Evolutionary conservation across 768 basidiomycete species (phyloP), one percentile per base, ranked within the genome.

Genomic region (Sarcodon sp.): DNA sequence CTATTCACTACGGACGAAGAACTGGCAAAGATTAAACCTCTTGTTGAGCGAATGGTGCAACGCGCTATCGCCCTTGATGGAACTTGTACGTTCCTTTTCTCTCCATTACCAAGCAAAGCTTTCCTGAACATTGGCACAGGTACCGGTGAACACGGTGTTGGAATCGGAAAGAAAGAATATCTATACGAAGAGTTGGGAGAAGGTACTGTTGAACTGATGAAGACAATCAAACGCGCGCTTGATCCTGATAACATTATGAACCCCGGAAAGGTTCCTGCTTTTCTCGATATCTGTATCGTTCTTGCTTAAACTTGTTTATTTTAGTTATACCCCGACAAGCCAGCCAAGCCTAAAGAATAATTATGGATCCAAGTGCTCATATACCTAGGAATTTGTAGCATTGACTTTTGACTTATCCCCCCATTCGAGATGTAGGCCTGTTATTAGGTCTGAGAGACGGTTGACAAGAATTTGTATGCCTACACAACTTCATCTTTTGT

Each of bases 71-170:
- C 66, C 15, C 67, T 87, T 45, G 84, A 86, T 52, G 84, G 84
- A 15, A 85, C 84, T 37, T 87, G 84, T 82, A 51, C 53, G 72
- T 61, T 6, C n/a, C n/a, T n/a, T 35, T 27, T 38, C 31, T 47
- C 18, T 47, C 43, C 32, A 18, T 11, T 15, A 18, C 8, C 18
- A 7, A 35, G 7, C 27, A 31, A 15, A 18, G 21, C 16, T 45
- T 18, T 53, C 13, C 16, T 45, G n/a, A 31, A 31, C 33, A 34
- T 39, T n/a, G 33, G 33, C 9, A 9, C 41, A 82, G 81, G 79
- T 54, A 83, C 80, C 0, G 86, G 86, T 3, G 89, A 92, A 56
- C 89, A 92, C 57, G 90, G 89, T 1, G 86, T 92, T 6, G 90
- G 89, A 0, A 68, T 91, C 8, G 89, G 89, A 5, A 92, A 92